These are phyloP conservation scores for Penicillium hordei DNA, from an alignment of 2,329 filamentous ascomycete species.

Conservation along the genomic window DNA sequence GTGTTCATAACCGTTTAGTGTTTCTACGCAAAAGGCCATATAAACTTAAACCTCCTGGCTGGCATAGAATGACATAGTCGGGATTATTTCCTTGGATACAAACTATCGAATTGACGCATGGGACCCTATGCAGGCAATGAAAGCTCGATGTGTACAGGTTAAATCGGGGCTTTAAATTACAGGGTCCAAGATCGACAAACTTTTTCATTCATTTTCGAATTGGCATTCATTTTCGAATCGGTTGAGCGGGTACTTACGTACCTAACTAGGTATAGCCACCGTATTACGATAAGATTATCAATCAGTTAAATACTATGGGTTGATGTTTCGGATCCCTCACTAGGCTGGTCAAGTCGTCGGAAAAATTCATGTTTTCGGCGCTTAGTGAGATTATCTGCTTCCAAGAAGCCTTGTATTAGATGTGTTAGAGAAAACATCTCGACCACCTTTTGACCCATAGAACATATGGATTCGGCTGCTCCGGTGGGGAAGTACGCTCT, in stretches of 20 bases:
- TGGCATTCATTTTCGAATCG: background rate
- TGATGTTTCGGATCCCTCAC: background rate
- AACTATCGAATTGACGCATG: background rate
- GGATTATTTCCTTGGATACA: background rate
- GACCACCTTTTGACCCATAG: background rate
- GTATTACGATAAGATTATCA: conserved; percentile 1
- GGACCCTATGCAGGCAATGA: background rate
- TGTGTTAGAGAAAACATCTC: background rate
- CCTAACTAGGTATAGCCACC: too few species aligned
- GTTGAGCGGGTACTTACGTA: background rate
- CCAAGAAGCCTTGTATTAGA: background rate
- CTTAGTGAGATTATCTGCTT: background rate
- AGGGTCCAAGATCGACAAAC: background rate
- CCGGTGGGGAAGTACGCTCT: background rate
- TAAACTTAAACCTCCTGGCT: background rate
- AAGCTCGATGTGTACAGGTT: background rate
- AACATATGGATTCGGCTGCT: background rate
- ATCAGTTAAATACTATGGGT: background rate
- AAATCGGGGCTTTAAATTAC: background rate
- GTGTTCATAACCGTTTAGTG: background rate
- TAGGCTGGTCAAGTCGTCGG: background rate
- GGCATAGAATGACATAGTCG: background rate
- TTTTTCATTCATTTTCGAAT: background rate
- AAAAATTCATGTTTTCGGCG: background rate
- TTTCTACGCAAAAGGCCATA: background rate